Conservation (phyloP, 2,329 filamentous ascomycete genomes). For the Pseudogymnoascus verrucosus region DNA sequence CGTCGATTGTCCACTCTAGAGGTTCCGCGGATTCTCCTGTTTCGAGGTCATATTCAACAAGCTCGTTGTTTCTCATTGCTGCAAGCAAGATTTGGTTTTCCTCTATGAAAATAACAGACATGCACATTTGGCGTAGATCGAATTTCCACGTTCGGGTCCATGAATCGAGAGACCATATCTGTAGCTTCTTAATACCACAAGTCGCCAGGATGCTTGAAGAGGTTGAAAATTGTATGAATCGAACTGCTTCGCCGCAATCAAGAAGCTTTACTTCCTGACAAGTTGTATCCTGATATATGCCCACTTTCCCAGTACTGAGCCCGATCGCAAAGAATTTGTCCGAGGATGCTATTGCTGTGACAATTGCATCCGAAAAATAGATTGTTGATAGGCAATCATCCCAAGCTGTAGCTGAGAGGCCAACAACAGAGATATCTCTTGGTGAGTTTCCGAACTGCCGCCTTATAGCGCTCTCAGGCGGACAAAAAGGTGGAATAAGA, state of each 20-base stretch:
- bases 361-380: slow-evolving; percentile 10
- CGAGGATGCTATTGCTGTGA: slow-evolving; percentile 15
- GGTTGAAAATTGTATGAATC: background rate
- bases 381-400: slow-evolving; percentile 21
- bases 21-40: background rate
- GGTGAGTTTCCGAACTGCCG: slow-evolving; percentile 16
- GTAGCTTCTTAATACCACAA: background rate
- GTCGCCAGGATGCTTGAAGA: background rate
- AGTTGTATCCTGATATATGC: slow-evolving; percentile 19
- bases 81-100: background rate
- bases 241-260: slow-evolving; percentile 7
- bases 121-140: background rate
- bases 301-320: slow-evolving; percentile 18
- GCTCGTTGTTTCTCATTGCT: background rate
- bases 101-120: background rate
- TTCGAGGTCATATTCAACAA: background rate
- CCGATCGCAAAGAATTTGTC: slow-evolving; percentile 22
- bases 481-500: slow-evolving; percentile 25
- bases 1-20: background rate
- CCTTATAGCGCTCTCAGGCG: slow-evolving; percentile 16
- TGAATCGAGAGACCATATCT: background rate
- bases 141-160: background rate
- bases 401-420: slow-evolving; percentile 20
- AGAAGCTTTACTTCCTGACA: slow-evolving; percentile 21
- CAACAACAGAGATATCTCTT: slow-evolving; percentile 17